phyloP scores from a whole-genome alignment of 2,329 filamentous ascomycete species.

The Penicillium sp. region DNA sequence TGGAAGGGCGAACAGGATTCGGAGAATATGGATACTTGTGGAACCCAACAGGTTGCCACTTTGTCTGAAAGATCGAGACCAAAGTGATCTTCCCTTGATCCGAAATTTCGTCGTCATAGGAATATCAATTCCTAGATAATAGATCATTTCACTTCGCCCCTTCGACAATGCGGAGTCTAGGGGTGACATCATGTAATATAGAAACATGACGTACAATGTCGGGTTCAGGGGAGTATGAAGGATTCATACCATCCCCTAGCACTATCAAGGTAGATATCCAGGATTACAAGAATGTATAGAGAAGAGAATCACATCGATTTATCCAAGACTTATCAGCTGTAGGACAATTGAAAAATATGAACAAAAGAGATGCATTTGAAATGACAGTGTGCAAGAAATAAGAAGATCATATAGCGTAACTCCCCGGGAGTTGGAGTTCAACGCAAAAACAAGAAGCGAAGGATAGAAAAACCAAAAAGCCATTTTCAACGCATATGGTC shows the following conservation, averaged over 20 bases:
- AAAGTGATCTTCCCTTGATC: background rate
- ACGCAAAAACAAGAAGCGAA: conserved; percentile 14
- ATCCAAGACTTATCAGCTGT: conserved; percentile 5
- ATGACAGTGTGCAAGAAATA: conserved; percentile 15
- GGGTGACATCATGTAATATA: background rate
- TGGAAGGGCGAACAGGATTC: no score
- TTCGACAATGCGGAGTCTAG: background rate
- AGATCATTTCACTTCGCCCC: background rate
- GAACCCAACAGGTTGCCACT: background rate
- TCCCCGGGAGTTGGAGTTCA: conserved; percentile 19
- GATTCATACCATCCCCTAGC: background rate
- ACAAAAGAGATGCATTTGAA: conserved; percentile 14
- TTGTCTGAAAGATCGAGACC: background rate
- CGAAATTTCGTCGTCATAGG: background rate
- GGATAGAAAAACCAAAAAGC: conserved; percentile 12
- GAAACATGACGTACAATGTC: background rate
- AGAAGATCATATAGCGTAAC: conserved; percentile 16
- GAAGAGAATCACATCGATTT: conserved; percentile 9
- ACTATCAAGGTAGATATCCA: background rate
- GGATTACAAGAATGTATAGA: background rate
- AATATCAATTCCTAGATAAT: background rate
- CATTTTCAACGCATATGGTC: conserved; percentile 33
- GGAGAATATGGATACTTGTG: no score
- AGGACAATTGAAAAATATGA: conserved; percentile 10
- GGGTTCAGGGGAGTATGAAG: background rate